Evolutionary conservation across 2,329 filamentous ascomycete species (phyloP).

Genomic region (Trichoderma pleuroti): DNA sequence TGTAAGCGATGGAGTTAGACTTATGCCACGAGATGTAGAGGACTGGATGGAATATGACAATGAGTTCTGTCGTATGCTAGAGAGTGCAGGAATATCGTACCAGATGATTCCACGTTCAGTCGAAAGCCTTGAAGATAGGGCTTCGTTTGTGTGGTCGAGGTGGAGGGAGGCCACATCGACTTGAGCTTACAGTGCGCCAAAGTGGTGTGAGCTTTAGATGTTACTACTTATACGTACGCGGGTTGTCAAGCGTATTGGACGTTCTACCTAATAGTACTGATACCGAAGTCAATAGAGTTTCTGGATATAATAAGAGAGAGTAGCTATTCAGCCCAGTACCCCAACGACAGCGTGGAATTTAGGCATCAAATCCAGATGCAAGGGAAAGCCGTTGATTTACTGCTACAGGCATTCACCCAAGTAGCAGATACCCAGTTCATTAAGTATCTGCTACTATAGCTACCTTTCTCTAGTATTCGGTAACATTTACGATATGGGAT

Average conservation of each 20-base stretch:
- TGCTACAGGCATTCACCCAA: no score
- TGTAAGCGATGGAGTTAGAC: slow-evolving; percentile 12
- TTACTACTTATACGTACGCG: rapidly evolving
- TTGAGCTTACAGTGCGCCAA: neutral
- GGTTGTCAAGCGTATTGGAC: neutral
- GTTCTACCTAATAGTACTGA: neutral
- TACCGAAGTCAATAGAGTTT: no score
- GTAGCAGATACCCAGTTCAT: no score
- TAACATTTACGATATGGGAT: no score
- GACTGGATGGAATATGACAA: slow-evolving; percentile 12
- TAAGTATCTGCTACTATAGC: no score
- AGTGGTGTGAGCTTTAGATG: neutral
- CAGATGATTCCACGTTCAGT: neutral
- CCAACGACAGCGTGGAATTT: no score
- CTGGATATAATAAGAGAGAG: no score
- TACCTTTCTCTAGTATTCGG: no score
- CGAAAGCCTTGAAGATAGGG: slow-evolving; percentile 7
- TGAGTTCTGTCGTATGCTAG: slow-evolving; percentile 6
- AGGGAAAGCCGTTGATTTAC: no score
- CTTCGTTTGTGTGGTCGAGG: slow-evolving; percentile 11
- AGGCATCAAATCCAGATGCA: no score
- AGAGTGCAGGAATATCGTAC: neutral
- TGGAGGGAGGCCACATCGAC: neutral
- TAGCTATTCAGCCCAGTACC: no score
- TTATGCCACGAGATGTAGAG: slow-evolving; percentile 13